Base-by-base conservation (phyloP, 495 filamentous ascomycete species). In the Daldinia caldariorum region DNA sequence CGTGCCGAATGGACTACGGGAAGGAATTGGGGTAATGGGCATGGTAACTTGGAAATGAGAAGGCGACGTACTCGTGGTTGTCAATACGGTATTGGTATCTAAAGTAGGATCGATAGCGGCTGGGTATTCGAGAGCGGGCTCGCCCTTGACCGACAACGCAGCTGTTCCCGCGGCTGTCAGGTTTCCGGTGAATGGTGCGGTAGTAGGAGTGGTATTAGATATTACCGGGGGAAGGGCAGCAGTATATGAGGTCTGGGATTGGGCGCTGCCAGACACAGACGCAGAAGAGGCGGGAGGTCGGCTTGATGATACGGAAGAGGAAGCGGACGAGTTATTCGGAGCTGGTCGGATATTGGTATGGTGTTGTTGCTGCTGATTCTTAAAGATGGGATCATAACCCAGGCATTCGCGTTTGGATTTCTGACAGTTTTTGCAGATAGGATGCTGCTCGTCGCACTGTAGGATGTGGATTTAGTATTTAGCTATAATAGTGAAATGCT, bases 311-410 rank as follows among this genome's bases (percentile, higher is more conserved):
- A 74, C 45, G 6, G 74, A 78, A 39, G 80, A 77, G 67, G 77
- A 70, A 34, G 76, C 43, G 3, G 58, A 47, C 26, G 63, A 29
- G 54, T 68, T 63, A 51, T 72, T 71, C 31, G 79, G 77, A 55
- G 72, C 73, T 26, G 55, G 81, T 73, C 59, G 76, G 58, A 59
- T 76, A 60, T 66, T 77, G 57, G 70, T 70, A 6, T 67, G 69
- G 9, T 67, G 73, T 22, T 58, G 78, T 66, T 67, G 63, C 54
- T 91, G 89, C 74, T 94, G 91, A 73, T 90, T 87, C 79, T 97
- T 96, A 83, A 99, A 99, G 67, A 98, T 96, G 39, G 95, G 95
- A 78, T 99, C 95, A 88, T 99, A 99, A 50, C 95, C 95, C 56
- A 97, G 79, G 77, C 95, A 99, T 76, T 98, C 95, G 73, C 95